phyloP scores from a whole-genome alignment of 257 asterid genomes.

The Solanum gracilifrons region DNA sequence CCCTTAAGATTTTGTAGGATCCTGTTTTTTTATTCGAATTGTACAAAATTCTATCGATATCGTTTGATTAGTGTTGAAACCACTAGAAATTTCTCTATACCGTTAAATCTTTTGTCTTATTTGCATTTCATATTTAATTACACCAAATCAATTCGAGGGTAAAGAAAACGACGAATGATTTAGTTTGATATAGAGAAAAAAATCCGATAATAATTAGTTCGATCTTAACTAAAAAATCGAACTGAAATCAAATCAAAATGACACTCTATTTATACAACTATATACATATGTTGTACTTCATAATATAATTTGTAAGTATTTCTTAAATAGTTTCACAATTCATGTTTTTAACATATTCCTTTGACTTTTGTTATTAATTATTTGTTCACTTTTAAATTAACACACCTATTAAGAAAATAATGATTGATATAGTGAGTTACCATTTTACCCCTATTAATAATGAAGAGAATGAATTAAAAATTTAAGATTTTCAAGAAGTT shows the following conservation, averaged over 20 bases:
- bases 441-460: too few species aligned
- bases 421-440: too few species aligned
- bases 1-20: neutral
- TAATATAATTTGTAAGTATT: neutral
- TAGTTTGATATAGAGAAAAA: neutral
- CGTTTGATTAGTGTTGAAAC: neutral
- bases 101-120: neutral
- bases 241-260: neutral
- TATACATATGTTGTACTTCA: neutral
- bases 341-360: neutral
- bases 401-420: too few species aligned
- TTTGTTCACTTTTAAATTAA: too few species aligned
- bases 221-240: neutral
- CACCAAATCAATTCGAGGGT: neutral
- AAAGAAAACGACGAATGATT: neutral
- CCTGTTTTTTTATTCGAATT: neutral
- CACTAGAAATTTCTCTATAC: neutral
- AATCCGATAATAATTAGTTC: neutral
- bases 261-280: neutral
- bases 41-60: neutral
- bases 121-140: neutral
- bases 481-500: too few species aligned
- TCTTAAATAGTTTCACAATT: neutral
- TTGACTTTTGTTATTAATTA: too few species aligned
- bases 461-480: too few species aligned